These are phyloP conservation scores for Clonostachys chloroleuca DNA, from an alignment of 2,329 filamentous ascomycete species.

Conservation along the genomic window DNA sequence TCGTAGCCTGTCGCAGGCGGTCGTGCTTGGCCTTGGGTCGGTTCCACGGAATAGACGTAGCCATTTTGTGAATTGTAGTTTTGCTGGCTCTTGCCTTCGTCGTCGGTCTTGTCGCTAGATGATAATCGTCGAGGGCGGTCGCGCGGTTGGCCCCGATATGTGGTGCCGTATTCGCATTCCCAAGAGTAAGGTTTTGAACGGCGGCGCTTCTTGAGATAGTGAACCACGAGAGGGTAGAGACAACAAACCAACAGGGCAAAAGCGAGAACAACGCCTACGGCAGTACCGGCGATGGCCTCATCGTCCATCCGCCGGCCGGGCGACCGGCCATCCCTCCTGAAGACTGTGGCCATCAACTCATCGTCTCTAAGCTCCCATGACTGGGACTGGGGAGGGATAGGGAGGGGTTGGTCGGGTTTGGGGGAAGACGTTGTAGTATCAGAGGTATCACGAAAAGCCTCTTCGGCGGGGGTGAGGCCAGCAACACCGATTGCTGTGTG, in stretches of 20 bases:
- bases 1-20: not conserved
- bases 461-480: not conserved
- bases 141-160: conserved; percentile 1
- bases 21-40: not conserved
- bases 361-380: not conserved
- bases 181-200: not conserved
- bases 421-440: not conserved
- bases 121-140: conserved; percentile 20
- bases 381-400: too few relatives aligned
- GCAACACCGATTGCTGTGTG: not conserved
- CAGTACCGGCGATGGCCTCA: conserved; percentile 29
- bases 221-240: conserved; percentile 30
- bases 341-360: conserved; percentile 9
- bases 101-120: conserved; percentile 25
- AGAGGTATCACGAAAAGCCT: conserved; percentile 1
- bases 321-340: conserved; percentile 10
- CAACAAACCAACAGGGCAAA: conserved; percentile 25
- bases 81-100: not conserved
- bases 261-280: conserved; percentile 26
- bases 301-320: conserved; percentile 18
- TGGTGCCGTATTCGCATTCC: conserved; percentile 2
- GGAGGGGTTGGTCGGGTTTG: not conserved
- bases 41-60: not conserved
- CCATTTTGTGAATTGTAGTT: not conserved
- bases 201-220: conserved; percentile 6